These are phyloP conservation scores for Pyricularia grisea DNA, from an alignment of 2,329 filamentous ascomycete genomes.

Conservation along the genomic window DNA sequence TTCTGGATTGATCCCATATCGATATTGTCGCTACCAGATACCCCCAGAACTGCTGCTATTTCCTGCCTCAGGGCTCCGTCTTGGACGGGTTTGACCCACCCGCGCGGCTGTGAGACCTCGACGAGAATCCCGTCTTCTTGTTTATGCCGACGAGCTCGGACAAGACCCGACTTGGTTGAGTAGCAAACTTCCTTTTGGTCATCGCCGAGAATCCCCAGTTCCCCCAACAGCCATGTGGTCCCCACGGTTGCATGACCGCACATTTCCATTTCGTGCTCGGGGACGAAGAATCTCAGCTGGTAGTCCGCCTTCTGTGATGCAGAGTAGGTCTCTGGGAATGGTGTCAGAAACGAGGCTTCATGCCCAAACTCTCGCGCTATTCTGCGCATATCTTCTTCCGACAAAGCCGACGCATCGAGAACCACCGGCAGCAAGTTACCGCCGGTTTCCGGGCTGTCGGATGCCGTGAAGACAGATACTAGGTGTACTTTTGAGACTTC, in stretches of 20 bases:
- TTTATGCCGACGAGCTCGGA: background rate
- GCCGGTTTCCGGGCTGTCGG: background rate
- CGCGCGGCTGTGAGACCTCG: background rate
- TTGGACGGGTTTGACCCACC: background rate
- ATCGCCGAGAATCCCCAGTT: background rate
- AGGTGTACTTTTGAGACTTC: background rate
- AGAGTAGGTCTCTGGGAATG: background rate
- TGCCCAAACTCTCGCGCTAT: background rate
- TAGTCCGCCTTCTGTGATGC: background rate
- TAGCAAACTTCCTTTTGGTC: background rate
- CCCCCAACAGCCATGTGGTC: background rate
- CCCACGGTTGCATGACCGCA: background rate
- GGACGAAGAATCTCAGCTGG: background rate
- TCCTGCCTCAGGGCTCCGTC: background rate
- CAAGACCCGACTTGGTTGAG: background rate
- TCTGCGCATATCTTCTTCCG: background rate
- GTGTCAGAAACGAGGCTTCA: background rate
- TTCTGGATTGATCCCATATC: background rate
- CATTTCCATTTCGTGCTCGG: conserved; percentile 2
- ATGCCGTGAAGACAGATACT: background rate
- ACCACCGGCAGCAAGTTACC: background rate
- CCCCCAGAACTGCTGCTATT: background rate
- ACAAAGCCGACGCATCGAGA: background rate
- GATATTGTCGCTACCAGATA: too few relatives aligned
- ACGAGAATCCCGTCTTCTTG: background rate